Conservation (phyloP, 345 rosid genomes). For the Eucalyptus regnans region DNA sequence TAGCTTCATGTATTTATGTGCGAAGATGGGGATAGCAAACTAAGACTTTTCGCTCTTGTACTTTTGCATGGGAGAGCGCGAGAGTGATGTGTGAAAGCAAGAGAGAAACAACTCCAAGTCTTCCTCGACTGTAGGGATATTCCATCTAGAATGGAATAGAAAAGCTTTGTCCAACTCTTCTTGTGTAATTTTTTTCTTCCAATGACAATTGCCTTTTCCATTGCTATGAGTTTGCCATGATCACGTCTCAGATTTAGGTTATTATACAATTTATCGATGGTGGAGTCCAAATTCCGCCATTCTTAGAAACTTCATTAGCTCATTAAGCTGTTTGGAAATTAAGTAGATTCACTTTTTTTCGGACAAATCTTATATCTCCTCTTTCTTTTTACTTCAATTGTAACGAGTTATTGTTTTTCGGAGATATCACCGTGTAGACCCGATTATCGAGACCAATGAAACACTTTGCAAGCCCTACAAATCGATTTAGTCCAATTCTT, state of each 20-base stretch:
- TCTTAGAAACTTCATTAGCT: background rate
- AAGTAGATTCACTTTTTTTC: no score
- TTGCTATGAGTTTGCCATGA: background rate
- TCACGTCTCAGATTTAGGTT: background rate
- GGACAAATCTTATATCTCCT: background rate
- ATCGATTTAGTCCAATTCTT: background rate
- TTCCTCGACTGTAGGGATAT: background rate
- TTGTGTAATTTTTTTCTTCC: background rate
- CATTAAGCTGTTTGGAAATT: no score
- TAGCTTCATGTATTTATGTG: background rate
- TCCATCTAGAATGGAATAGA: background rate
- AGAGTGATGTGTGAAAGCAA: background rate
- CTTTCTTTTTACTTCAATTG: background rate
- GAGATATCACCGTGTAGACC: fast-evolving
- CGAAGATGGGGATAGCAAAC: fast-evolving
- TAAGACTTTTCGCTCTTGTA: background rate
- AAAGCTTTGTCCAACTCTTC: no score
- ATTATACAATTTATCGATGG: background rate
- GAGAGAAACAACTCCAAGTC: background rate
- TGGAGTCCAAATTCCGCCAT: background rate
- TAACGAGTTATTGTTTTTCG: background rate
- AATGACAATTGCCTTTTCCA: background rate
- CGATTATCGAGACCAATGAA: background rate
- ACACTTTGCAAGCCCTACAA: background rate
- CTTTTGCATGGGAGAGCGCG: fast-evolving